Evolutionary conservation across 495 filamentous ascomycete genomes (phyloP).

Genomic region (Podospora didyma): DNA sequence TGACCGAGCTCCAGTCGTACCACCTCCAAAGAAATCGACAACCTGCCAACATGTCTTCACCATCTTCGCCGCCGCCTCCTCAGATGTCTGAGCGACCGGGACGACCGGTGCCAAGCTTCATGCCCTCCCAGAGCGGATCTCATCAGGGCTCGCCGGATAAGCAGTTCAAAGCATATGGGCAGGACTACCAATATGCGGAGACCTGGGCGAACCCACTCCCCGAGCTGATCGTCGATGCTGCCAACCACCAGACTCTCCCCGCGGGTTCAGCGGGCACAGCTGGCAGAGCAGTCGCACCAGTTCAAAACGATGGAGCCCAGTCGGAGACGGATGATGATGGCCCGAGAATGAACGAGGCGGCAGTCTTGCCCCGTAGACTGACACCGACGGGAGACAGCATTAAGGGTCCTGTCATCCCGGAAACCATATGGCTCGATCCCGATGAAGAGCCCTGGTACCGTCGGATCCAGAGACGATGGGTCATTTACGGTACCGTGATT

Average conservation of each 20-base stretch:
- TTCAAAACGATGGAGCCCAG: slow-evolving; percentile 4
- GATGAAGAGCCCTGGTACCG: slow-evolving; percentile 22
- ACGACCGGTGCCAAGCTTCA: not conserved
- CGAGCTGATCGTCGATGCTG: slow-evolving; percentile 15
- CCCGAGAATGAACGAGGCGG: not conserved
- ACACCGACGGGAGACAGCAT: not conserved
- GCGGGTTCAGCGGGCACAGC: too few relatives aligned
- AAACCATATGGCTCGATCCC: slow-evolving; percentile 18
- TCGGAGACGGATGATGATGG: not conserved
- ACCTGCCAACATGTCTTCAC: not conserved
- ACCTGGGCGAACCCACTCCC: slow-evolving; percentile 21
- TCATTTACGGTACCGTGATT: slow-evolving; percentile 10
- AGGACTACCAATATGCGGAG: slow-evolving; percentile 26
- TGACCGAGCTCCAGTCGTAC: not conserved
- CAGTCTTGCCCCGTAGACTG: not conserved
- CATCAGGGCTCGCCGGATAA: slow-evolving; percentile 2
- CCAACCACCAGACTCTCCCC: not conserved
- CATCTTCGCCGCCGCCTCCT: not conserved
- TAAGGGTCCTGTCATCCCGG: slow-evolving; percentile 11
- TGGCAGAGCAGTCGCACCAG: not conserved
- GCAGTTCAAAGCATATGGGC: slow-evolving; percentile 13
- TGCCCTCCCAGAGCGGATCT: slow-evolving; percentile 2
- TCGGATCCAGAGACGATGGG: slow-evolving; percentile 14
- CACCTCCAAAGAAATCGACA: not conserved
- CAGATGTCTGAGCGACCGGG: not conserved